Evolutionary conservation across 345 rosid species (phyloP).

Genomic region (Corchorus olitorius): DNA sequence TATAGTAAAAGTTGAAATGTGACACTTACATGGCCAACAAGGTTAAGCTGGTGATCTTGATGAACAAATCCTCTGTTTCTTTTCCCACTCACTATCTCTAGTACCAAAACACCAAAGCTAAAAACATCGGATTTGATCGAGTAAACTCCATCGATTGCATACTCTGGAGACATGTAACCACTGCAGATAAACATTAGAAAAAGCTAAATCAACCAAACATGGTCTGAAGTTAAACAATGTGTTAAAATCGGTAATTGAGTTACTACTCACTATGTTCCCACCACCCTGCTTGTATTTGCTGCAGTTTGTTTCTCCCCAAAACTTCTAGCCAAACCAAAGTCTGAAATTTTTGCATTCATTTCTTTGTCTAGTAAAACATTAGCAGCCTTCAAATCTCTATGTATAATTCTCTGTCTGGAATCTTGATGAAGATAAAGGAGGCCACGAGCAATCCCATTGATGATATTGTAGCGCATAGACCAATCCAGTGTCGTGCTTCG

Average conservation of each 20-base stretch:
- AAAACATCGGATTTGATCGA: slow-evolving; percentile 50
- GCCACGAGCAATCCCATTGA: slow-evolving; percentile 38
- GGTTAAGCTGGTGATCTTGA: slow-evolving; percentile 35
- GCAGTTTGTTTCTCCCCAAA: slow-evolving; percentile 39
- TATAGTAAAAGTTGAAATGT: background rate
- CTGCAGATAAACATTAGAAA: slow-evolving; percentile 16
- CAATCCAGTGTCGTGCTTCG: slow-evolving; percentile 28
- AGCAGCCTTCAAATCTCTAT: slow-evolving; percentile 47
- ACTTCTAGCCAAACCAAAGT: slow-evolving; percentile 45
- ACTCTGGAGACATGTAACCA: slow-evolving; percentile 63
- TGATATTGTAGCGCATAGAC: slow-evolving; percentile 33
- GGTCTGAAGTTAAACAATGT: background rate
- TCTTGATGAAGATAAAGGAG: slow-evolving; percentile 46
- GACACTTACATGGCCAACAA: slow-evolving; percentile 42
- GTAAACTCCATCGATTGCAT: slow-evolving; percentile 48
- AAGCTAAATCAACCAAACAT: background rate
- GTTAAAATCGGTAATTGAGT: background rate
- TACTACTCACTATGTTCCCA: slow-evolving; percentile 54
- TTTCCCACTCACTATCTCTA: slow-evolving; percentile 46
- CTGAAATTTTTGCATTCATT: slow-evolving; percentile 51
- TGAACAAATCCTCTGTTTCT: slow-evolving; percentile 43
- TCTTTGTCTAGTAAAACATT: slow-evolving; percentile 44
- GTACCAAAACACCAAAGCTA: slow-evolving; percentile 50
- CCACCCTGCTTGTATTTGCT: slow-evolving; percentile 45
- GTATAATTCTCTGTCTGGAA: slow-evolving; percentile 37